Evolutionary conservation across 2,329 filamentous ascomycete species (phyloP).

Genomic region (Fusarium avenaceum): DNA sequence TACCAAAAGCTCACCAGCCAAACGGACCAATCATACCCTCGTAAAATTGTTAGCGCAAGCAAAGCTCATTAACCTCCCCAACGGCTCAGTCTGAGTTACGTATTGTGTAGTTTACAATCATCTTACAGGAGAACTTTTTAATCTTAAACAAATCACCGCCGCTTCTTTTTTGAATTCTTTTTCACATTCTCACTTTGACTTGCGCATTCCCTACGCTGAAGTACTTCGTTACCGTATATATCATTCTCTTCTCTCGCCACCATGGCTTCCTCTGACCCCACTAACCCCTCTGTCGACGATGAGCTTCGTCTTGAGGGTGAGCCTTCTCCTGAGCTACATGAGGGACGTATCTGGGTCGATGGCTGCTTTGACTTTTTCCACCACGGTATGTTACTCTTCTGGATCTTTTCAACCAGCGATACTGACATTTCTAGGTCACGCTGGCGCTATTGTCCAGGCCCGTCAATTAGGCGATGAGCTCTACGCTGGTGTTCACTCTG

Average conservation of each 20-base stretch:
- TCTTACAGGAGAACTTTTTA: constrained; percentile 12
- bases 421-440: constrained; percentile 75
- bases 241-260: background rate
- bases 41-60: constrained; percentile 37
- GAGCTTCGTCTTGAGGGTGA: constrained; percentile 56
- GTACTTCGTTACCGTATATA: background rate
- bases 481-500: constrained; percentile 92
- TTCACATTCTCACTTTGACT: background rate
- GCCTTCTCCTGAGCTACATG: constrained; percentile 67
- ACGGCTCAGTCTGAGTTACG: constrained; percentile 30
- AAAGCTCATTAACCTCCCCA: constrained; percentile 26
- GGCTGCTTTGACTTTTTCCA: constrained; percentile 99
- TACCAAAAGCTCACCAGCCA: constrained; percentile 1
- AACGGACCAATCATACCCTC: constrained; percentile 32
- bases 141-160: constrained; percentile 22
- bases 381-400: constrained; percentile 73
- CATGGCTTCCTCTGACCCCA: constrained; percentile 44
- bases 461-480: constrained; percentile 91
- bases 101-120: constrained; percentile 10
- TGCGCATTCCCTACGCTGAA: background rate
- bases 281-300: constrained; percentile 43
- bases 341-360: constrained; percentile 94
- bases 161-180: background rate
- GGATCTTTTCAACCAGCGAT: accelerated
- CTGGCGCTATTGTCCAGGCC: constrained; percentile 95